These are phyloP conservation scores for Trichoderma parareesei DNA, from an alignment of 495 filamentous ascomycete species.

Conservation along the genomic window DNA sequence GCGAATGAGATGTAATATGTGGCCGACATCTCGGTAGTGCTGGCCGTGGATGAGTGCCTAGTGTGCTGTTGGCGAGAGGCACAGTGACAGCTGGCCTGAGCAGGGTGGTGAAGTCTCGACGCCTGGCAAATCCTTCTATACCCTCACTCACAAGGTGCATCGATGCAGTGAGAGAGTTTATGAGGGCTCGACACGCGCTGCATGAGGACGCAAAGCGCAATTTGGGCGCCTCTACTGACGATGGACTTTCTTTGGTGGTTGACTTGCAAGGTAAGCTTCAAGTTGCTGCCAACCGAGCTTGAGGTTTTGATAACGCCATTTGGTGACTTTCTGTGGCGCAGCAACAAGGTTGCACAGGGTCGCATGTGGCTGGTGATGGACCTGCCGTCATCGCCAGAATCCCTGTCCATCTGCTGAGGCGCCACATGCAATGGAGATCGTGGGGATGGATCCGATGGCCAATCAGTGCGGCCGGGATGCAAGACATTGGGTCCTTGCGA, in stretches of 20 bases:
- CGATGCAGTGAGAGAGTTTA: not conserved
- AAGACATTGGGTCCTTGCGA: not conserved
- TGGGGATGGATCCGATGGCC: not conserved
- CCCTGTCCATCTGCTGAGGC: not conserved
- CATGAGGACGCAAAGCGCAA: not conserved
- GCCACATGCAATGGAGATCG: slow-evolving; percentile 9
- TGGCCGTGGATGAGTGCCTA: not conserved
- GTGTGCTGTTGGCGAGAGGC: not conserved
- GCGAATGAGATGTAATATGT: slow-evolving; percentile 18
- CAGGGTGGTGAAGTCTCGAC: not conserved
- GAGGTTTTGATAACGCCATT: not conserved
- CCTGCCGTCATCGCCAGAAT: not conserved
- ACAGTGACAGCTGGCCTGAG: not conserved
- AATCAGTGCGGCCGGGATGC: slow-evolving; percentile 1
- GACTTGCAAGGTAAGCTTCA: not conserved
- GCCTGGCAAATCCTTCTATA: not conserved
- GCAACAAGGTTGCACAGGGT: too few species aligned
- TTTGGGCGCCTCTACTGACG: not conserved
- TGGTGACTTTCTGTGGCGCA: not conserved
- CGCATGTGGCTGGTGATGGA: not conserved
- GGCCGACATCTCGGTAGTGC: slow-evolving; percentile 15
- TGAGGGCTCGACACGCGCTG: not conserved
- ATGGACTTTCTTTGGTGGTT: not conserved
- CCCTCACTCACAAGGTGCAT: not conserved
- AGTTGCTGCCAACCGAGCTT: not conserved